A percentile compares a stretch with the other conserved stretches of the same genome.
Conservation (phyloP, 768 basidiomycete genomes). For the Leccinum variicolor region DNA sequence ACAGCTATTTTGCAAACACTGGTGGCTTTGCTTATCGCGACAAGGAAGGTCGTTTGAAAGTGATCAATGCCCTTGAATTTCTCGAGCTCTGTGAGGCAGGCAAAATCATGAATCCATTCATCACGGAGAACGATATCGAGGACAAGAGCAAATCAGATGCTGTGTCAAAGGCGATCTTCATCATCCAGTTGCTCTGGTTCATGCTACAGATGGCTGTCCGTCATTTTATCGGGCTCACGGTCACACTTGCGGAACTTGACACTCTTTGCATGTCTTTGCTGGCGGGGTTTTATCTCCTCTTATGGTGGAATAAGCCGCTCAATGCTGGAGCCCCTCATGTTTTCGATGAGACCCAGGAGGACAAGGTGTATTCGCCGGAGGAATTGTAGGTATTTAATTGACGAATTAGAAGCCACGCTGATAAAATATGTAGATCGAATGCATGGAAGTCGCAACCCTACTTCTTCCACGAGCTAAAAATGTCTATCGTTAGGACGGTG, state of each 20-base stretch:
- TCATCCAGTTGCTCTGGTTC: neutral
- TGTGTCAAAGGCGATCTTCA: neutral
- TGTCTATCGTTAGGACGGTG: neutral
- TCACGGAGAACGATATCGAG: neutral
- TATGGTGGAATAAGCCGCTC: conserved; percentile 1
- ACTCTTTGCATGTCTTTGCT: neutral
- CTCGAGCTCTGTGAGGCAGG: neutral
- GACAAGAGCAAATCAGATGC: conserved; percentile 3
- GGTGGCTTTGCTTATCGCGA: no score
- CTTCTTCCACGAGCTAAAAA: neutral
- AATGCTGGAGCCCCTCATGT: neutral
- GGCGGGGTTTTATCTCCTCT: neutral
- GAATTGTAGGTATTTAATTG: neutral
- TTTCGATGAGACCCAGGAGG: neutral
- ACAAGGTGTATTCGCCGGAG: neutral
- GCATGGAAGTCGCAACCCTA: neutral
- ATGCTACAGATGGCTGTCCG: neutral
- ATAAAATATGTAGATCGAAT: neutral
- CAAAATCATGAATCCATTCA: neutral
- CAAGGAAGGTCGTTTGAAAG: neutral
- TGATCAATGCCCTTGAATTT: neutral
- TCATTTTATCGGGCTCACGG: neutral
- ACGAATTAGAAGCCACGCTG: no score
- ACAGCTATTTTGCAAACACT: no score
- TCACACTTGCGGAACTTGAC: neutral